Conservation (phyloP, 352 stramenopile species). For the Phytophthora crassamura region DNA sequence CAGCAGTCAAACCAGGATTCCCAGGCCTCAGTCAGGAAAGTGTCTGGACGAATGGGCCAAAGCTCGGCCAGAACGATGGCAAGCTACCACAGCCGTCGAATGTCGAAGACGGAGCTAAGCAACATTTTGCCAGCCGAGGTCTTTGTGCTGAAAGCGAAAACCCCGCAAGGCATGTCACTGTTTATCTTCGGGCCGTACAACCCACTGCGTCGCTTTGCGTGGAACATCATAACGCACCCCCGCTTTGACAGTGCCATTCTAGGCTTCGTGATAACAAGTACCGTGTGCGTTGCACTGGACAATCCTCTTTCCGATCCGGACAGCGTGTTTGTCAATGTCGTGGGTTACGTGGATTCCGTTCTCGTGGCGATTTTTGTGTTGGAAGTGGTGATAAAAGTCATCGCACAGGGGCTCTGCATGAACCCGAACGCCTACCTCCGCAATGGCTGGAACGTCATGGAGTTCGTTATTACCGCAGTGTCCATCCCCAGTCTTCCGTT, state of each 20-base stretch:
- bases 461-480: slow-evolving; percentile 80
- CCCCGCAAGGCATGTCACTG: slow-evolving; percentile 37
- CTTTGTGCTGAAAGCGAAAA: slow-evolving; percentile 9
- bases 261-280: slow-evolving; percentile 70
- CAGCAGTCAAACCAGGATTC: slow-evolving; percentile 5
- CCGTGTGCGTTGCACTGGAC: slow-evolving; percentile 74
- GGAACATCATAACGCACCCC: slow-evolving; percentile 50
- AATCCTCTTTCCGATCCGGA: slow-evolving; percentile 68
- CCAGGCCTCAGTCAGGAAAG: slow-evolving; percentile 11
- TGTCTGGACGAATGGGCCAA: neutral
- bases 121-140: neutral
- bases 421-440: slow-evolving; percentile 67
- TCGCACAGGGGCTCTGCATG: slow-evolving; percentile 70
- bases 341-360: slow-evolving; percentile 59
- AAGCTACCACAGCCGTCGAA: slow-evolving; percentile 9
- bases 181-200: slow-evolving; percentile 45
- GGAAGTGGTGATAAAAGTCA: slow-evolving; percentile 83
- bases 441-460: slow-evolving; percentile 88
- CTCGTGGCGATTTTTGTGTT: slow-evolving; percentile 74
- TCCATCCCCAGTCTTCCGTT: slow-evolving; percentile 36
- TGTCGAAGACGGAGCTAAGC: slow-evolving; percentile 7
- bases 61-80: neutral
- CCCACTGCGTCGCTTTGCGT: slow-evolving; percentile 41
- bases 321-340: slow-evolving; percentile 19
- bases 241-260: slow-evolving; percentile 79